Percentiles rank a stretch among this genome's conserved stretches.
phyloP scores from a whole-genome alignment of 2,329 filamentous ascomycete genomes.

The Cladosporium cucumerinum region DNA sequence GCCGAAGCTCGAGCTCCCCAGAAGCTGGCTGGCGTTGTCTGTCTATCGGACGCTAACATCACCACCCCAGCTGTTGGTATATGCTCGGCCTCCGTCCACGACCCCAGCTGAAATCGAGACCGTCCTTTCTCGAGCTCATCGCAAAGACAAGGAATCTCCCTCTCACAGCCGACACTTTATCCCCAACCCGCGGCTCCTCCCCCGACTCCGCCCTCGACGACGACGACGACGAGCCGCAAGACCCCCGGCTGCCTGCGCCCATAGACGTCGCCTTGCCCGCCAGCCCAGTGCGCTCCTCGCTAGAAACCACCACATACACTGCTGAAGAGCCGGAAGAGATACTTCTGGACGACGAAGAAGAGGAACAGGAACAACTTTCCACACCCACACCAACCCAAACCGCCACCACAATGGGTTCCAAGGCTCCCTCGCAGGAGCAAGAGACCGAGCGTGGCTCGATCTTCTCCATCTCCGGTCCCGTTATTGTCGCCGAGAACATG shows the following conservation, averaged over 20 bases:
- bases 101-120: conserved; percentile 57
- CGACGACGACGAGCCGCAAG: conserved; percentile 17
- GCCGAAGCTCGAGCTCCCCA: conserved; percentile 1
- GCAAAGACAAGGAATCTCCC: conserved; percentile 36
- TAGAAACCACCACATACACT: neutral
- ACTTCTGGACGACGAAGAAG: conserved; percentile 11
- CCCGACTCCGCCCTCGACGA: conserved; percentile 12
- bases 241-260: conserved; percentile 10
- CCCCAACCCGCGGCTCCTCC: neutral
- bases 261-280: conserved; percentile 18
- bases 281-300: conserved; percentile 18
- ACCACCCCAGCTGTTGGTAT: conserved; percentile 20
- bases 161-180: conserved; percentile 2
- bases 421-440: conserved; percentile 42
- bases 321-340: conserved; percentile 16
- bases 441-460: conserved; percentile 62
- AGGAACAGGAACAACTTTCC: conserved; percentile 13
- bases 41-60: conserved; percentile 5
- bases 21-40: neutral
- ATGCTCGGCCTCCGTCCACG: conserved; percentile 56
- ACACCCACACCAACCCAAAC: conserved; percentile 23
- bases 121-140: conserved; percentile 62
- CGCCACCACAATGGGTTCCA: conserved; percentile 34
- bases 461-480: conserved; percentile 76
- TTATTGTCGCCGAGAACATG: conserved; percentile 97